Evolutionary conservation across 306 rosid species (phyloP).

Genomic region (Trifolium pratense): DNA sequence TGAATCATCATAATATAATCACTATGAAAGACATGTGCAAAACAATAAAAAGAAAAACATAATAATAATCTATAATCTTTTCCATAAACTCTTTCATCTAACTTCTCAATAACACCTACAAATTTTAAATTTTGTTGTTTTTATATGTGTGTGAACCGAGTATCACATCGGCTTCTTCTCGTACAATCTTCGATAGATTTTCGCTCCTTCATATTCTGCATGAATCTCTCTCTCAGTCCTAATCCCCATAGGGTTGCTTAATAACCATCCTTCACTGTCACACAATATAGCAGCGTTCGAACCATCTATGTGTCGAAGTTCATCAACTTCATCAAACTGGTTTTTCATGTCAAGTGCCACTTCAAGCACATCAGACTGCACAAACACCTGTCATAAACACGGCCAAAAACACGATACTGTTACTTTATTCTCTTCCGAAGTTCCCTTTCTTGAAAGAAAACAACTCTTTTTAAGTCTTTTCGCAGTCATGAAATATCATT

Average conservation of each 20-base stretch:
- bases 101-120: neutral
- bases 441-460: neutral
- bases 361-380: conserved; percentile 77
- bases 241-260: conserved; percentile 79
- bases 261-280: conserved; percentile 80
- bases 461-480: neutral
- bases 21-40: neutral
- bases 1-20: neutral
- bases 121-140: no score
- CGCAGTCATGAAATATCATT: neutral
- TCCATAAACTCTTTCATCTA: neutral
- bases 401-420: neutral
- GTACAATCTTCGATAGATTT: conserved; percentile 78
- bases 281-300: conserved; percentile 51
- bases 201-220: conserved; percentile 80
- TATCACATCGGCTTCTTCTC: conserved; percentile 42
- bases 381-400: conserved; percentile 61
- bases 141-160: no score
- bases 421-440: no score
- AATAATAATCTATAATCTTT: neutral
- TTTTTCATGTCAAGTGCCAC: conserved; percentile 78
- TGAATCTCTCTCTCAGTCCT: conserved; percentile 95
- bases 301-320: conserved; percentile 54
- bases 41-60: neutral
- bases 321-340: conserved; percentile 63